phyloP scores from a whole-genome alignment of 2,329 filamentous ascomycete species.

The Verticillium klebahnii region DNA sequence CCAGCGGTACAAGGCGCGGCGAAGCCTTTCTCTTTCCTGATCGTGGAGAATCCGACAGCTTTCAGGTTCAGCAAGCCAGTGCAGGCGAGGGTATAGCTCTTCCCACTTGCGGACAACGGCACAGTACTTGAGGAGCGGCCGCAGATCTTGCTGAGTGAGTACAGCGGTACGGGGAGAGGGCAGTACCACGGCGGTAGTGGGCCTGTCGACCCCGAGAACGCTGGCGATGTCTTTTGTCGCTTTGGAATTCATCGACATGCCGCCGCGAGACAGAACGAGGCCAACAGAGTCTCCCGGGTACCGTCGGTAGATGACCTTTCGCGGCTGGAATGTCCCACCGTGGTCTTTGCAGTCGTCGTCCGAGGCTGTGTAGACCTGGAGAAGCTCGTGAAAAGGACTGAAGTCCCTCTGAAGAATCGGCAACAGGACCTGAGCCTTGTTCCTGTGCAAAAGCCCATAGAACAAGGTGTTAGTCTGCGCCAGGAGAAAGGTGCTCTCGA shows the following conservation, averaged over 20 bases:
- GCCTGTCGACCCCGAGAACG: not conserved
- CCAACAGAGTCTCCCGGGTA: slow-evolving; percentile 25
- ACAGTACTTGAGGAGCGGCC: slow-evolving; percentile 27
- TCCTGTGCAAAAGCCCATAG: slow-evolving; percentile 32
- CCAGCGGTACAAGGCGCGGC: slow-evolving; percentile 48
- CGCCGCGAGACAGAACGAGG: slow-evolving; percentile 11
- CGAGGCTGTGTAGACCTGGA: slow-evolving; percentile 41
- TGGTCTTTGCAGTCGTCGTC: slow-evolving; percentile 26
- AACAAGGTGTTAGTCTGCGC: slow-evolving; percentile 32
- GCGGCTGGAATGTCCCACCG: slow-evolving; percentile 30
- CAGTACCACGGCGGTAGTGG: not conserved
- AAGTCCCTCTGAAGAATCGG: slow-evolving; percentile 36
- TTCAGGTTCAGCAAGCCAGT: slow-evolving; percentile 41
- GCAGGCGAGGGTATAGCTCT: slow-evolving; percentile 35
- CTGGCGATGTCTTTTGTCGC: not conserved
- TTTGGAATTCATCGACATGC: not conserved
- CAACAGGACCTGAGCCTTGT: slow-evolving; percentile 37
- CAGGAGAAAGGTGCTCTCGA: slow-evolving; percentile 34
- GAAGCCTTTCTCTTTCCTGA: slow-evolving; percentile 40
- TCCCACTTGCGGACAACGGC: slow-evolving; percentile 33
- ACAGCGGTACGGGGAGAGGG: slow-evolving; percentile 18
- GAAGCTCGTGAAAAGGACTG: slow-evolving; percentile 38
- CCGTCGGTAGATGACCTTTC: slow-evolving; percentile 32
- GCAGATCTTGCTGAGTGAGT: slow-evolving; percentile 27
- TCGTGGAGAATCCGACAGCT: slow-evolving; percentile 37